Evolutionary conservation across 345 rosid species (phyloP).

Genomic region (Psidium guajava): DNA sequence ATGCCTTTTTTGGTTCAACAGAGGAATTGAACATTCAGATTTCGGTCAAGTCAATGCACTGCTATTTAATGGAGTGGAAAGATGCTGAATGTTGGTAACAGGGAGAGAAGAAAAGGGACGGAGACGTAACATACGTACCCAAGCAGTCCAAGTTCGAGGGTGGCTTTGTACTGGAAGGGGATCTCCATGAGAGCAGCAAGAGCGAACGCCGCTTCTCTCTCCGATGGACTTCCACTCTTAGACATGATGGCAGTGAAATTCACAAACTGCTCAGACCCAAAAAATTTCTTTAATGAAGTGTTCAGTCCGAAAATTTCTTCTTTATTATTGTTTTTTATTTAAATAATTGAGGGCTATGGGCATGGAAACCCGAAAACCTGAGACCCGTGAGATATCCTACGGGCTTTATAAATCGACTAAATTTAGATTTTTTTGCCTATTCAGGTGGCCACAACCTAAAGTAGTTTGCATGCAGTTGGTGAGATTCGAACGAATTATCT

Average conservation of each 20-base stretch:
- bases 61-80: background rate
- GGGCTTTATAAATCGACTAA: background rate
- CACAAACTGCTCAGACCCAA: conserved; percentile 48
- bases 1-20: background rate
- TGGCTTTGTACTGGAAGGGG: conserved; percentile 91
- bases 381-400: background rate
- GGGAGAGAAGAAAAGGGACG: background rate
- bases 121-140: conserved; percentile 36
- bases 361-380: too few relatives aligned
- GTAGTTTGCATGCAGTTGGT: background rate
- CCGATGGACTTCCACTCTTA: conserved; percentile 37
- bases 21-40: background rate
- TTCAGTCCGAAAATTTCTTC: background rate
- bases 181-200: conserved; percentile 94
- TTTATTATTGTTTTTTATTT: too few relatives aligned
- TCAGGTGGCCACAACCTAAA: background rate
- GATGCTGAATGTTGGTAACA: background rate
- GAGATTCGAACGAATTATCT: background rate
- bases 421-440: background rate
- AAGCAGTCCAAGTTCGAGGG: conserved; percentile 61
- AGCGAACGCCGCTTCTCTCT: conserved; percentile 86
- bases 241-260: conserved; percentile 89
- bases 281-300: background rate
- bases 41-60: background rate
- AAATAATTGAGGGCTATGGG: too few relatives aligned